Base-by-base conservation (phyloP, 1,139 yeast species). In the Lodderomyces elongisporus region DNA sequence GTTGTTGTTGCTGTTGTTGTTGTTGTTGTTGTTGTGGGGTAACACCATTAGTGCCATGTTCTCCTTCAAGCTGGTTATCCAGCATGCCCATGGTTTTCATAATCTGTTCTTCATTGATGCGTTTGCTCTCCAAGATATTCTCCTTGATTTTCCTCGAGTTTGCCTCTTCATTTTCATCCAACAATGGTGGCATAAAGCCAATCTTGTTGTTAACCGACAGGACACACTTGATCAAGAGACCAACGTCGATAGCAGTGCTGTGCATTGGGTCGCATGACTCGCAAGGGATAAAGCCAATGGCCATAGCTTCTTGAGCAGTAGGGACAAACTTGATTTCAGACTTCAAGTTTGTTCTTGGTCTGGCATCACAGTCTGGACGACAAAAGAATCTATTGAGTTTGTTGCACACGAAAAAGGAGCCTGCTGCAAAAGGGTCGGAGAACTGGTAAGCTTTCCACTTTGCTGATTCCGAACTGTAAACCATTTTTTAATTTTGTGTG, bases 381-480 rank as follows among this genome's bases (percentile, higher is more conserved):
- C 88, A 81, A 37, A 73, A 70, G 18, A 48, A 43, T 34, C 61
- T 60, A 25, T 54, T 52, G 21, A 58, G 48, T 41, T 60, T 62
- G 51, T 74, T 70, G 47, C 77, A 69, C 16, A 77, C 79, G 31
- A 56, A 53, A 45, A 78, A 79, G 15, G 74, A 57, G 17, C 72
- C 74, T 2, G 79, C 71, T 8, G 85, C 80, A 47, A 76, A 77
- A 1, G 85, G 85, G 49, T 79, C 85, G 40, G 73, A 66, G 49
- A 76, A 76, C 48, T 77, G 81, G 51, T 75, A 78, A 2, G 85
- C 85, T 39, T 70, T 75, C 82, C 82, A 76, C 46, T 67, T 76
- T 30, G 74, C 57, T 18, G 61, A 52, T 27, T 73, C 77, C 4
- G 70, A 53, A 2, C 62, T 47, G 49, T 75, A 76, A 8, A 58